A percentile compares a stretch with the other conserved stretches of the same genome.
These are phyloP conservation scores for Tilletia caries DNA, from an alignment of 1,284 basidiomycete genomes.

Conservation along the genomic window DNA sequence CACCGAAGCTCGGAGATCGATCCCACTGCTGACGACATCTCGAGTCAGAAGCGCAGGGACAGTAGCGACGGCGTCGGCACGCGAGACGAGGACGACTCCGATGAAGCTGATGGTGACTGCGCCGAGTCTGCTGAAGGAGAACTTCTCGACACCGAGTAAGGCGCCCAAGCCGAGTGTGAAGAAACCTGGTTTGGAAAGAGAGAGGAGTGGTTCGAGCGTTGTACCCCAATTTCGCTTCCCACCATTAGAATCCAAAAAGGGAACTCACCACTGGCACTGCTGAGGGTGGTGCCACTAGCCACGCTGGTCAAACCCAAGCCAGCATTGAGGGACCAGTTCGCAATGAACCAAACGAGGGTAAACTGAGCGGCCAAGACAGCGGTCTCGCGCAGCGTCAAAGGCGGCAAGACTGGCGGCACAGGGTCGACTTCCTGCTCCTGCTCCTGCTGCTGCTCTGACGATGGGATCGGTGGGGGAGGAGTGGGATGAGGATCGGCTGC, in stretches of 20 bases:
- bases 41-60: neutral
- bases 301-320: constrained; percentile 47
- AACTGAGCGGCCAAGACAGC: constrained; percentile 42
- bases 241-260: too few species aligned
- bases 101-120: constrained; percentile 77
- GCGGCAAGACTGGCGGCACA: constrained; percentile 31
- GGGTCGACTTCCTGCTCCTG: neutral
- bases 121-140: constrained; percentile 72
- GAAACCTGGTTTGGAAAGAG: constrained; percentile 83
- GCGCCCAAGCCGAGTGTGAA: constrained; percentile 85
- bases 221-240: too few species aligned
- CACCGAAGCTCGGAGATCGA: neutral
- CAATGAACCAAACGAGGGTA: constrained; percentile 50
- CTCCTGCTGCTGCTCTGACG: neutral
- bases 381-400: constrained; percentile 45
- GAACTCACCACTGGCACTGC: constrained; percentile 65
- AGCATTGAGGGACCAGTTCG: constrained; percentile 51
- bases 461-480: too few species aligned
- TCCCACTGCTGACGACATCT: neutral
- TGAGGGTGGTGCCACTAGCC: constrained; percentile 48
- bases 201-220: too few species aligned
- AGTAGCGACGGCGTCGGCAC: constrained; percentile 42
- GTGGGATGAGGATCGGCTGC: neutral
- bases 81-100: constrained; percentile 77
- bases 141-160: constrained; percentile 74